These are phyloP conservation scores for Penicillium salamii DNA, from an alignment of 495 filamentous ascomycete species.

Conservation along the genomic window DNA sequence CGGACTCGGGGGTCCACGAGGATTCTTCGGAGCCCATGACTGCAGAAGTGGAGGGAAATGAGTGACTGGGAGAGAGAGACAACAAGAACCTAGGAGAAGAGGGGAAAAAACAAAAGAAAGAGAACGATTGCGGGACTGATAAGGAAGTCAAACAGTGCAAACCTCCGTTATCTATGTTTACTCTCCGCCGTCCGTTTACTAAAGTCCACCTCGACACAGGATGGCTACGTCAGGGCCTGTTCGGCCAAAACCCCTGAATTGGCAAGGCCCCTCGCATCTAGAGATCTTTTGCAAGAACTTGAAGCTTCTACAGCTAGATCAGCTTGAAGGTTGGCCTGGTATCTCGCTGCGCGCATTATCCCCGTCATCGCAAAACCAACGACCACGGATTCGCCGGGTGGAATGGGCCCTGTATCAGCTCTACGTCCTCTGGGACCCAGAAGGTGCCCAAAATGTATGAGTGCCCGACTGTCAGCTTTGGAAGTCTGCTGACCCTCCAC, in stretches of 20 bases:
- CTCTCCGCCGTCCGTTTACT: slow-evolving; percentile 13
- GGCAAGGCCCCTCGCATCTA: slow-evolving; percentile 49
- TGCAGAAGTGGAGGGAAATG: slow-evolving; percentile 8
- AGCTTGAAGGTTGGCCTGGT: slow-evolving; percentile 70
- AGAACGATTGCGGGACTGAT: slow-evolving; percentile 5
- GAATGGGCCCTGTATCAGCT: slow-evolving; percentile 86
- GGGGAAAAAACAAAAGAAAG: slow-evolving; percentile 9
- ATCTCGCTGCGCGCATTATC: slow-evolving; percentile 64
- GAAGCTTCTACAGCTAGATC: slow-evolving; percentile 74
- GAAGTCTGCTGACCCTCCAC: slow-evolving; percentile 3
- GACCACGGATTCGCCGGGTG: slow-evolving; percentile 70
- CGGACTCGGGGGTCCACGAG: slow-evolving; percentile 21
- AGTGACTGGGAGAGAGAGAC: slow-evolving; percentile 10
- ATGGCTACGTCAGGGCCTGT: slow-evolving; percentile 34
- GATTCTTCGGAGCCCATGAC: slow-evolving; percentile 25
- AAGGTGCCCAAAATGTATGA: slow-evolving; percentile 66
- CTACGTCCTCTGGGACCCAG: slow-evolving; percentile 76
- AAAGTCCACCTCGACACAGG: slow-evolving; percentile 13
- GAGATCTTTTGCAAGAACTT: slow-evolving; percentile 78
- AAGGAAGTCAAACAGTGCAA: slow-evolving; percentile 31
- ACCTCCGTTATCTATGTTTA: slow-evolving; percentile 29
- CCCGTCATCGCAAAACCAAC: slow-evolving; percentile 67
- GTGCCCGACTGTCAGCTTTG: neutral
- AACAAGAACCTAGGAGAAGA: slow-evolving; percentile 6
- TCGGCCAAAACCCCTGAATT: slow-evolving; percentile 35